Evolutionary conservation across 1,284 basidiomycete genomes (phyloP).

Genomic region (Puccinia novopanici): DNA sequence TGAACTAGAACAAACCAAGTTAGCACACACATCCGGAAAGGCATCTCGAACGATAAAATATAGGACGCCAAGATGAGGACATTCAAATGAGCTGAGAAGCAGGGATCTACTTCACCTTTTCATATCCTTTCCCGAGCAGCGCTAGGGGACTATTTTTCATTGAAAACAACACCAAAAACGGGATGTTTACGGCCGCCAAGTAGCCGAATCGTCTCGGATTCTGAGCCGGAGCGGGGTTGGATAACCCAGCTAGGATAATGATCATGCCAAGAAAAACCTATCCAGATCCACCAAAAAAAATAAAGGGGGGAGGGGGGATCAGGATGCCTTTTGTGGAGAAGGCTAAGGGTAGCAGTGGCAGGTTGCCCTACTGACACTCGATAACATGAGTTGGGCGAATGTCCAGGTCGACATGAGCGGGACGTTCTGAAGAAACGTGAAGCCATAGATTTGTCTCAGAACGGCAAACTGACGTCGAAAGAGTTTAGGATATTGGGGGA

Average conservation of each 20-base stretch:
- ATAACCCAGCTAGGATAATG: constrained; percentile 29
- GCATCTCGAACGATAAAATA: too few relatives aligned
- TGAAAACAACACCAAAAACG: constrained; percentile 40
- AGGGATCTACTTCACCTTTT: constrained; percentile 30
- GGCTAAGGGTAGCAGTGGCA: background rate
- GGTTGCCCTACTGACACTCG: constrained; percentile 17
- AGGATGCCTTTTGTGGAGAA: background rate
- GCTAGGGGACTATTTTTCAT: constrained; percentile 48
- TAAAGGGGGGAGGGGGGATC: background rate
- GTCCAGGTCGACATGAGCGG: constrained; percentile 19
- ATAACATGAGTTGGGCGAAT: constrained; percentile 28
- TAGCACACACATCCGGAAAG: background rate
- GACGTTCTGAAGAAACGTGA: constrained; percentile 45
- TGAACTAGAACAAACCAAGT: constrained; percentile 14
- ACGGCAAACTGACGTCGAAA: background rate
- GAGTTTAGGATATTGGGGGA: background rate
- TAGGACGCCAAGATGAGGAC: background rate
- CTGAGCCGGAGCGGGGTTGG: constrained; percentile 19
- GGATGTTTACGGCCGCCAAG: constrained; percentile 33
- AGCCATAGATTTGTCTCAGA: constrained; percentile 40
- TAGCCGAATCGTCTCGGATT: constrained; percentile 43
- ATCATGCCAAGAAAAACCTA: constrained; percentile 42
- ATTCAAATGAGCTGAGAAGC: background rate
- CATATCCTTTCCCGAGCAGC: constrained; percentile 47
- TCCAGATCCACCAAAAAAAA: background rate